Evolutionary conservation across 148 eudicot species (phyloP).

Genomic region (Chenopodium formosanum): DNA sequence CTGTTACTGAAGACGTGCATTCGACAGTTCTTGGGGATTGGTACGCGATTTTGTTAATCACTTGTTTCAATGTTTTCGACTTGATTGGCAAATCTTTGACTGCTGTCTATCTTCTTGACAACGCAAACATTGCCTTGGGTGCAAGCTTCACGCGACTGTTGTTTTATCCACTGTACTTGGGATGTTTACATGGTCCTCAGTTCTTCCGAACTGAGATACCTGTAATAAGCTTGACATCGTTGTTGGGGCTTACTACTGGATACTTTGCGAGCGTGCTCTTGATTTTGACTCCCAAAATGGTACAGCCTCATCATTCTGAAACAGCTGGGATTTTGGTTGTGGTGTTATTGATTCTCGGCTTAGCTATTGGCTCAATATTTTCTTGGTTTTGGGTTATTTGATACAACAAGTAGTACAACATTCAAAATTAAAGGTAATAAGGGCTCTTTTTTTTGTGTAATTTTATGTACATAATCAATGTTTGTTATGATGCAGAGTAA

Average conservation of each 20-base stretch:
- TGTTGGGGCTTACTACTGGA: constrained; percentile 79
- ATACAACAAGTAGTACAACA: not conserved
- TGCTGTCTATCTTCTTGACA: constrained; percentile 51
- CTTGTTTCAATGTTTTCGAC: constrained; percentile 73
- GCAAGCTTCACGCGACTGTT: constrained; percentile 56
- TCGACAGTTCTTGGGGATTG: constrained; percentile 65
- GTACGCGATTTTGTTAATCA: constrained; percentile 65
- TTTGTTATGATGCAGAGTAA: no score
- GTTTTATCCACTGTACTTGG: constrained; percentile 68
- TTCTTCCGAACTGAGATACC: constrained; percentile 75
- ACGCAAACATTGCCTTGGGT: constrained; percentile 60
- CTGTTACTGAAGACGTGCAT: constrained; percentile 80
- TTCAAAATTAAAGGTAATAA: not conserved
- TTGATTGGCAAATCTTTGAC: constrained; percentile 73
- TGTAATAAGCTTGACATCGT: constrained; percentile 59
- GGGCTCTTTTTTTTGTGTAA: no score
- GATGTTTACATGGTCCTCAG: constrained; percentile 73
- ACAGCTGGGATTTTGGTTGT: constrained; percentile 70
- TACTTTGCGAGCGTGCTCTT: constrained; percentile 73
- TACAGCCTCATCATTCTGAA: constrained; percentile 63
- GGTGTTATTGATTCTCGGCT: constrained; percentile 65
- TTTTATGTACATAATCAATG: no score
- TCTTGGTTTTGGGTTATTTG: constrained; percentile 91
- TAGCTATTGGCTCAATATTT: constrained; percentile 75
- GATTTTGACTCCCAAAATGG: constrained; percentile 73